These are phyloP conservation scores for Dioscorea zingiberensis DNA, from an alignment of 106 monocot species.

Conservation along the genomic window DNA sequence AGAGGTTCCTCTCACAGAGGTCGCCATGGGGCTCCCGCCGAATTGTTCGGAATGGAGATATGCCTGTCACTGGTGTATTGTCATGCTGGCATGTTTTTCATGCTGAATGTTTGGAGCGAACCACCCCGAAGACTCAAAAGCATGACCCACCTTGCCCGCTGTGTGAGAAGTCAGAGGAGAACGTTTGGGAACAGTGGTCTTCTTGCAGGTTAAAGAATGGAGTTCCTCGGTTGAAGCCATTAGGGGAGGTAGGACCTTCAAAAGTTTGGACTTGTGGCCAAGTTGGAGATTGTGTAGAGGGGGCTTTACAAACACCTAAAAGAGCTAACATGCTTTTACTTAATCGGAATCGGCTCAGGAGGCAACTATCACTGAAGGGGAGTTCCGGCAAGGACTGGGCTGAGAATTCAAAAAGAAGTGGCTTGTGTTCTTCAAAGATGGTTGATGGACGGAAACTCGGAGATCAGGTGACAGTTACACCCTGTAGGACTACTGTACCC, in stretches of 20 bases:
- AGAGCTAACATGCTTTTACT: slow-evolving; percentile 10
- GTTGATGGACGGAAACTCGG: slow-evolving; percentile 1
- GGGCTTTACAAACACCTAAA: slow-evolving; percentile 23
- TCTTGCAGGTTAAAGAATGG: slow-evolving; percentile 28
- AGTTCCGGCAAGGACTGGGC: slow-evolving; percentile 16
- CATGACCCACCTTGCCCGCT: slow-evolving; percentile 68
- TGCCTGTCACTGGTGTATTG: slow-evolving; percentile 51
- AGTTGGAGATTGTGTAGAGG: slow-evolving; percentile 42
- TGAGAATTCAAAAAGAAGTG: slow-evolving; percentile 20
- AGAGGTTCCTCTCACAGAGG: slow-evolving; percentile 40
- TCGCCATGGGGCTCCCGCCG: slow-evolving; percentile 60
- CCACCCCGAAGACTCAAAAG: slow-evolving; percentile 32
- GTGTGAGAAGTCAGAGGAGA: slow-evolving; percentile 31
- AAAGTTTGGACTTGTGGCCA: slow-evolving; percentile 49
- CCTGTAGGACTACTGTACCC: not conserved
- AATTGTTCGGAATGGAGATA: slow-evolving; percentile 47
- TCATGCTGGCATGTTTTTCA: slow-evolving; percentile 68
- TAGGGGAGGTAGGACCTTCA: slow-evolving; percentile 44
- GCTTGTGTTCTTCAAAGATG: not conserved
- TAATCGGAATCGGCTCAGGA: slow-evolving; percentile 16
- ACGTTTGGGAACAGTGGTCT: slow-evolving; percentile 33
- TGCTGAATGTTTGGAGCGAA: slow-evolving; percentile 62
- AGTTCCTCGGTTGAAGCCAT: slow-evolving; percentile 36
- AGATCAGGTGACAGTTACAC: slow-evolving; percentile 3
- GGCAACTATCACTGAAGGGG: slow-evolving; percentile 34